phyloP scores from a whole-genome alignment of 1,284 basidiomycete genomes.

The Leccinum subatratum region DNA sequence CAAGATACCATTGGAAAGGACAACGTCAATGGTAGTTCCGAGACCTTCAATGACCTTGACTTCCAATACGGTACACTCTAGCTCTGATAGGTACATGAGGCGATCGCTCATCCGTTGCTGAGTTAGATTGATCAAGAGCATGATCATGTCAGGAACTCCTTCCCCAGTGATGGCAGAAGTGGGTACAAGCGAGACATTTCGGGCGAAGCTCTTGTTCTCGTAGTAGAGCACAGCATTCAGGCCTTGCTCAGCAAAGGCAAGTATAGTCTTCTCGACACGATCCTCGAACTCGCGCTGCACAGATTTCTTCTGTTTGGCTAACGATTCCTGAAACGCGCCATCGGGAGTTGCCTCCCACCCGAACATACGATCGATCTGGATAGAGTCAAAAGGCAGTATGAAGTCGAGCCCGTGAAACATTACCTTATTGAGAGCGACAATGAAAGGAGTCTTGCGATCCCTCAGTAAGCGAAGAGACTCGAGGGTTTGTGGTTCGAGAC shows the following conservation, averaged over 20 bases:
- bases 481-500: conserved; percentile 94
- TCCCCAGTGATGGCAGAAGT: conserved; percentile 98
- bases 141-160: conserved; percentile 99
- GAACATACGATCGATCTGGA: conserved; percentile 93
- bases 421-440: conserved; percentile 97
- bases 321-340: conserved; percentile 86
- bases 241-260: conserved; percentile 97
- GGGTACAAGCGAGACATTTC: conserved; percentile 94
- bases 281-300: conserved; percentile 94
- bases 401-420: conserved; percentile 6
- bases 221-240: conserved; percentile 95
- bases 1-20: conserved; percentile 93
- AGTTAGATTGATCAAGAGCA: conserved; percentile 94
- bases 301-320: conserved; percentile 77
- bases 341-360: conserved; percentile 92
- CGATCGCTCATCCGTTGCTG: conserved; percentile 97
- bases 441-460: conserved; percentile 97
- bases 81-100: conserved; percentile 96
- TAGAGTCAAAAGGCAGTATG: conserved; percentile 13
- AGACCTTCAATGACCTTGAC: conserved; percentile 99
- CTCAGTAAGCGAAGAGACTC: conserved; percentile 92
- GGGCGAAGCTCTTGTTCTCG: conserved; percentile 94
- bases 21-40: conserved; percentile 97
- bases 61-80: conserved; percentile 99
- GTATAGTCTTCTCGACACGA: conserved; percentile 77